Percentiles rank a stretch among this genome's conserved stretches.
These are phyloP conservation scores for Alternaria sp. DNA, from an alignment of 2,329 filamentous ascomycete species.

Conservation along the genomic window DNA sequence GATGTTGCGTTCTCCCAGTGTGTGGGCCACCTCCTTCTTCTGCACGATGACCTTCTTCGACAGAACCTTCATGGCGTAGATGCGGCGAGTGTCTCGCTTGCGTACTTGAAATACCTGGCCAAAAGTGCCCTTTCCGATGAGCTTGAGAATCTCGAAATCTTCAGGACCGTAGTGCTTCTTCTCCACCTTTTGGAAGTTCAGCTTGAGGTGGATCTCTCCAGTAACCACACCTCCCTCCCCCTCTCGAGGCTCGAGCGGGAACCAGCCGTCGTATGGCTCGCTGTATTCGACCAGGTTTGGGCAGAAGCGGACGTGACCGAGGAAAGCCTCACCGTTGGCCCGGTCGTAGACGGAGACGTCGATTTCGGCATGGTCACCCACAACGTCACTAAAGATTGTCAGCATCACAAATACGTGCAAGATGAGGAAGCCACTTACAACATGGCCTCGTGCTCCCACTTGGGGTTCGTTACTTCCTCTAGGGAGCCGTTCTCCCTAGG, in stretches of 20 bases:
- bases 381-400: constrained; percentile 75
- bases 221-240: constrained; percentile 78
- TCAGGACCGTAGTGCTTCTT: constrained; percentile 93
- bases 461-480: constrained; percentile 78
- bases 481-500: constrained; percentile 62
- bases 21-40: constrained; percentile 99
- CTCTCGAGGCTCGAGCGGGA: constrained; percentile 78
- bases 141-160: constrained; percentile 93
- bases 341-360: constrained; percentile 95
- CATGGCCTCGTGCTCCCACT: constrained; percentile 93
- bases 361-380: constrained; percentile 87
- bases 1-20: constrained; percentile 95
- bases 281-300: constrained; percentile 74
- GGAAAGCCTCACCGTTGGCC: constrained; percentile 82
- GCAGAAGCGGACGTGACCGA: constrained; percentile 87
- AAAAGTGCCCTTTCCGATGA: constrained; percentile 98
- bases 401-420: constrained; percentile 23
- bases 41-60: constrained; percentile 99
- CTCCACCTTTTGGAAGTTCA: constrained; percentile 81
- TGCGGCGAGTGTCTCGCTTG: constrained; percentile 94
- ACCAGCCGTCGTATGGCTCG: constrained; percentile 83
- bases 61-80: constrained; percentile 99
- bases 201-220: constrained; percentile 88
- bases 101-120: constrained; percentile 98
- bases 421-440: constrained; percentile 72